A percentile compares a stretch with the other conserved stretches of the same genome.
Conservation (phyloP, 192 early-diverging fungal genomes). For the Entrophospora sp. region DNA sequence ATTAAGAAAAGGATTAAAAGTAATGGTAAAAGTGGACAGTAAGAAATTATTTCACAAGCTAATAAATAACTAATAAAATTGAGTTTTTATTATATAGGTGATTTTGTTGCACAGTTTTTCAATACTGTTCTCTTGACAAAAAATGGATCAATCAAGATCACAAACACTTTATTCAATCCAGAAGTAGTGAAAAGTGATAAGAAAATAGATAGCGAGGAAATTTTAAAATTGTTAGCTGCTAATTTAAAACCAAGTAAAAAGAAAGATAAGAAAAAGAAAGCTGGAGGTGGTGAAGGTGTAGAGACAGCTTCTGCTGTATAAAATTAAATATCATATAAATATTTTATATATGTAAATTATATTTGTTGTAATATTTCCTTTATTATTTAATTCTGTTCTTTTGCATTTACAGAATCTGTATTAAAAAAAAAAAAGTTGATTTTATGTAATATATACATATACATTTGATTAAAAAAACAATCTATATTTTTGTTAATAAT, state of each 20-base stretch:
- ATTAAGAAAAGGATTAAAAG: not conserved
- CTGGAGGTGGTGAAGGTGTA: constrained; percentile 23
- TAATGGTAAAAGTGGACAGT: too few relatives aligned
- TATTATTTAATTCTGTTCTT: too few relatives aligned
- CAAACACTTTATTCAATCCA: constrained; percentile 64
- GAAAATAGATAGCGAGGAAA: constrained; percentile 71
- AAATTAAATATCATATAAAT: too few relatives aligned
- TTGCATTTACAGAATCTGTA: too few relatives aligned
- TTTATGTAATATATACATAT: too few relatives aligned
- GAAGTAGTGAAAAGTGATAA: constrained; percentile 78
- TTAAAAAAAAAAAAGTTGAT: too few relatives aligned
- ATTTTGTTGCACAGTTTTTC: constrained; percentile 83
- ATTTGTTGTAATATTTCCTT: too few relatives aligned
- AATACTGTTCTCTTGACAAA: constrained; percentile 87
- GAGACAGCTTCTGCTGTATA: not conserved
- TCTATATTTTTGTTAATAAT: too few relatives aligned
- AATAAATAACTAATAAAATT: too few relatives aligned
- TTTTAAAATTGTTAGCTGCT: constrained; percentile 63
- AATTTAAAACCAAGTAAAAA: constrained; percentile 38
- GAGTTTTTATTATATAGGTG: constrained; percentile 31
- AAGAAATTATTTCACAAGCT: too few relatives aligned
- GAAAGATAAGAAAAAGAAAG: constrained; percentile 45
- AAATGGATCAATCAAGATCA: constrained; percentile 79
- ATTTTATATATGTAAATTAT: too few relatives aligned
- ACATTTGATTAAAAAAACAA: too few relatives aligned